phyloP scores from a whole-genome alignment of 441 rosid genomes.

The Eutrema salsugineum region DNA sequence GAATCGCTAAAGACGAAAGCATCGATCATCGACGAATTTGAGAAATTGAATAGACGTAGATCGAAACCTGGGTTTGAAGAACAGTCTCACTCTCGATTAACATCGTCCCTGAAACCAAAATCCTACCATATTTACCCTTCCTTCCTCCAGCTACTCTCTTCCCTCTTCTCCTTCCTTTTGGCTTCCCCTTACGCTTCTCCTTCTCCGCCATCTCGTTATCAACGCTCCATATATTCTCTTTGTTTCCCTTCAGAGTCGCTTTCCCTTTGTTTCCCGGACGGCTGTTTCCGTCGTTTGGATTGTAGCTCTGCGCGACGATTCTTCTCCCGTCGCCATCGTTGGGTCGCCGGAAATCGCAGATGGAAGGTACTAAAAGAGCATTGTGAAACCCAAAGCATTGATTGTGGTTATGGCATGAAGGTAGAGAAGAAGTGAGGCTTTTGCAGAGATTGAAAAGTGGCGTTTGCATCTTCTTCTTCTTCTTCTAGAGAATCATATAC shows the following conservation, averaged over 20 bases:
- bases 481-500: neutral
- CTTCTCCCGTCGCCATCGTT: conserved; percentile 5
- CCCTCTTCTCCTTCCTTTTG: conserved; percentile 44
- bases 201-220: conserved; percentile 62
- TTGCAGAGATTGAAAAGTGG: conserved; percentile 43
- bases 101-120: conserved; percentile 64
- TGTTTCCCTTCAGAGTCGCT: conserved; percentile 44
- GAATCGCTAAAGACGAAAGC: neutral
- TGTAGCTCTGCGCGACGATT: conserved; percentile 30
- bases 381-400: conserved; percentile 29
- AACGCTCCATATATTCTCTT: conserved; percentile 75
- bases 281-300: conserved; percentile 28
- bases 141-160: conserved; percentile 41
- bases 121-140: conserved; percentile 36
- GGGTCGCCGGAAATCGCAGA: conserved; percentile 4
- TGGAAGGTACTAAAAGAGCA: neutral
- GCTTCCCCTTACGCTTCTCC: conserved; percentile 31
- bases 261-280: conserved; percentile 32
- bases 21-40: neutral
- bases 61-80: conserved; percentile 82
- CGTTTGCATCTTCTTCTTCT: conserved; percentile 33
- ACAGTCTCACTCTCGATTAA: conserved; percentile 70
- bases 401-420: conserved; percentile 23
- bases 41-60: neutral
- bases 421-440: conserved; percentile 22